These are phyloP conservation scores for Saccharomycopsis sp. DNA, from an alignment of 805 yeast genomes.

Conservation along the genomic window DNA sequence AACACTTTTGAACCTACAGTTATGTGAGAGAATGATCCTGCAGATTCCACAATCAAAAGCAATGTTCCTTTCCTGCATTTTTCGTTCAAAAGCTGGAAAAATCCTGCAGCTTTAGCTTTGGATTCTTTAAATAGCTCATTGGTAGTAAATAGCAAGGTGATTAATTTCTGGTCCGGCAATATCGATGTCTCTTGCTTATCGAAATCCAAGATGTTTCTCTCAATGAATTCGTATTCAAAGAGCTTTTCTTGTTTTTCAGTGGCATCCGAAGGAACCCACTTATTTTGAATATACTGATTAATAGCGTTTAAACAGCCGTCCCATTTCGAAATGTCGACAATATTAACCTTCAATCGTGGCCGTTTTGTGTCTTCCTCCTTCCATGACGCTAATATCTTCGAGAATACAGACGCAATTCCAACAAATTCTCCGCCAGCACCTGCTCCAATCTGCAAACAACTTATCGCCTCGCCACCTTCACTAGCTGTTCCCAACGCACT, in stretches of 20 bases:
- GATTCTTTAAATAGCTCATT: conserved; percentile 77
- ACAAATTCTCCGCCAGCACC: conserved; percentile 85
- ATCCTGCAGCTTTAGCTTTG: conserved; percentile 49
- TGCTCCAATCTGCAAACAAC: conserved; percentile 69
- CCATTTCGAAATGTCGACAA: conserved; percentile 84
- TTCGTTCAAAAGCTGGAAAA: conserved; percentile 47
- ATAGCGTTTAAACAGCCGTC: conserved; percentile 41
- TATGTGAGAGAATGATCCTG: conserved; percentile 83
- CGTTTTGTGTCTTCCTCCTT: conserved; percentile 21
- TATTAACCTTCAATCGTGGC: conserved; percentile 36
- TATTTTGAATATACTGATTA: conserved; percentile 35
- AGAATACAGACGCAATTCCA: conserved; percentile 52
- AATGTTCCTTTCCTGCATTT: conserved; percentile 51
- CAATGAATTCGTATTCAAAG: conserved; percentile 30
- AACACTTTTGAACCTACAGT: conserved; percentile 68
- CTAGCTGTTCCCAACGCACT: conserved; percentile 27
- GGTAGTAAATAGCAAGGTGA: conserved; percentile 78
- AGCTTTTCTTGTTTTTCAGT: conserved; percentile 21
- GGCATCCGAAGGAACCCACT: conserved; percentile 44
- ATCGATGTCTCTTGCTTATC: conserved; percentile 21
- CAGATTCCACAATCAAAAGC: conserved; percentile 73
- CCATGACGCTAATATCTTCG: conserved; percentile 28
- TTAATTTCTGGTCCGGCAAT: conserved; percentile 36
- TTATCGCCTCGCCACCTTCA: conserved; percentile 26
- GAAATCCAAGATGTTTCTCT: conserved; percentile 34